Percentiles rank a stretch among this genome's conserved stretches.
Evolutionary conservation across 208 protist genomes (phyloP).

Genomic region (Acanthamoeba rhysodes): DNA sequence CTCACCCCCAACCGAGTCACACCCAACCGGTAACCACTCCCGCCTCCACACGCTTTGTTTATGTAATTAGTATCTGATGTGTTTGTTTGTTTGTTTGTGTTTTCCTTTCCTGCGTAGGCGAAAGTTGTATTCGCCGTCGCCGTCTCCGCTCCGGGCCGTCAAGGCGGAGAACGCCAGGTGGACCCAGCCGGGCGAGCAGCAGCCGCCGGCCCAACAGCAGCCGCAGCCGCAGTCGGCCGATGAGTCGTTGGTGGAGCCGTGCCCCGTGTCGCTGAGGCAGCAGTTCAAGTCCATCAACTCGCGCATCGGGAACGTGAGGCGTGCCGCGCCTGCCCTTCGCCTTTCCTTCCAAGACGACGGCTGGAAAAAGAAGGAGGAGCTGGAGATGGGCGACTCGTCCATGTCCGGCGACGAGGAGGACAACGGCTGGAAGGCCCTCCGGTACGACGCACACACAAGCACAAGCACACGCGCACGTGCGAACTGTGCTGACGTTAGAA

Average conservation of each 20-base stretch:
- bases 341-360: background rate
- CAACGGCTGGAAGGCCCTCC: slow-evolving; percentile 59
- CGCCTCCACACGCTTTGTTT: too few species aligned
- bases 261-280: background rate
- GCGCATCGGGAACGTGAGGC: background rate
- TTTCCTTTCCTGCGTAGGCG: background rate
- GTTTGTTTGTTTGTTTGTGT: too few species aligned
- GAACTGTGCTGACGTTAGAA: background rate
- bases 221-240: background rate
- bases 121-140: background rate
- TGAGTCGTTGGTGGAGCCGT: background rate
- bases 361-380: background rate
- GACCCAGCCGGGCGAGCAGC: background rate
- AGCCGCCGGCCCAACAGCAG: background rate
- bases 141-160: background rate
- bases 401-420: slow-evolving; percentile 52
- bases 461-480: too few species aligned
- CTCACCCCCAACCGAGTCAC: background rate
- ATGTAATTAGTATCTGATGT: too few species aligned
- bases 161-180: background rate
- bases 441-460: background rate
- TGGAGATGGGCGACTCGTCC: slow-evolving; percentile 54
- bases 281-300: slow-evolving; percentile 64
- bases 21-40: background rate
- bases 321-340: background rate